These are phyloP conservation scores for Haplosporangium gracile DNA, from an alignment of 192 early-diverging fungal species.

Conservation along the genomic window DNA sequence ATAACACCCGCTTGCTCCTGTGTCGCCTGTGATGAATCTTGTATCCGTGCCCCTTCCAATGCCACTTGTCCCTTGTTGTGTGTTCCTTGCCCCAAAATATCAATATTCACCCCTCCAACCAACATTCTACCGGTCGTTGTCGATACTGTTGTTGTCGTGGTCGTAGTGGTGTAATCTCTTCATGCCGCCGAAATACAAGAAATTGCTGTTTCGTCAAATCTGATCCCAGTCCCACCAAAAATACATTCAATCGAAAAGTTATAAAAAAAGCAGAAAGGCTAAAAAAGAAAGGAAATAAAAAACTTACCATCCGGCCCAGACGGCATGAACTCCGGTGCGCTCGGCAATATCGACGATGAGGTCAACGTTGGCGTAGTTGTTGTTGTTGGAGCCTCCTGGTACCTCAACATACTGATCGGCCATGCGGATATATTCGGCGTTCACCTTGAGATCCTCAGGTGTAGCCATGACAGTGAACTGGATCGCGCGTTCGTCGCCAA, in stretches of 20 bases:
- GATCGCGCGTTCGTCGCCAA: constrained; percentile 96
- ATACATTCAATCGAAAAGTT: neutral
- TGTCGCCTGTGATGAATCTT: too few relatives aligned
- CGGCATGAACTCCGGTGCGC: constrained; percentile 93
- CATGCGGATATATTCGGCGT: constrained; percentile 99
- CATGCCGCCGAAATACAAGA: neutral
- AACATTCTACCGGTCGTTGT: too few relatives aligned
- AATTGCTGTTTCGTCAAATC: neutral
- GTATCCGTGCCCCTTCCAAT: too few relatives aligned
- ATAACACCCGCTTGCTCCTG: too few relatives aligned
- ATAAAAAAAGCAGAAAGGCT: neutral
- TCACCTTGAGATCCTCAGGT: constrained; percentile 96
- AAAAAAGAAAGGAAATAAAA: neutral
- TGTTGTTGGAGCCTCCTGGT: constrained; percentile 97
- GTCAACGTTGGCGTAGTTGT: constrained; percentile 99
- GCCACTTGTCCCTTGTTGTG: too few relatives aligned
- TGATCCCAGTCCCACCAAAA: constrained; percentile 4
- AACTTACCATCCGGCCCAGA: constrained; percentile 94
- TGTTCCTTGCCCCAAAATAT: too few relatives aligned
- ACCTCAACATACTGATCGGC: constrained; percentile 99
- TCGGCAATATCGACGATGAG: constrained; percentile 99
- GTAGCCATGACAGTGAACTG: constrained; percentile 98
- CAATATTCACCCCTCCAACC: too few relatives aligned
- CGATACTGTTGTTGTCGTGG: too few relatives aligned
- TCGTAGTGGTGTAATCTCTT: neutral